A percentile compares a stretch with the other conserved stretches of the same genome.
phyloP scores from a whole-genome alignment of 2,329 filamentous ascomycete genomes.

The Karstenula rhodostoma region DNA sequence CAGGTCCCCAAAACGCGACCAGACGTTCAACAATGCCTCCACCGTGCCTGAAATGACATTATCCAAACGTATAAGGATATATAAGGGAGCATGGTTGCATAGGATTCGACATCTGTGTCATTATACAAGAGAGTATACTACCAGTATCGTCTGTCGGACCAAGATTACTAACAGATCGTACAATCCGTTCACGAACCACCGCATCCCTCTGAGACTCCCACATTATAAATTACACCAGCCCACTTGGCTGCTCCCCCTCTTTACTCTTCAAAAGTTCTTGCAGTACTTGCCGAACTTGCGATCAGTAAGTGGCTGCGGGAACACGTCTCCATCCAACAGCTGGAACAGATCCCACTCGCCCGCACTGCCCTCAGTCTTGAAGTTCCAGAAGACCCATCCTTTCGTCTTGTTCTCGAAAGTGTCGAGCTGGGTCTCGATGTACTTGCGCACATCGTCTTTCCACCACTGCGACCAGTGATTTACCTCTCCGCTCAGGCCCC shows the following conservation, averaged over 20 bases:
- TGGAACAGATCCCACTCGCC: constrained; percentile 63
- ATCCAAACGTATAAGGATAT: too few species aligned
- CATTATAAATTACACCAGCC: background rate
- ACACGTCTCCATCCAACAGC: constrained; percentile 59
- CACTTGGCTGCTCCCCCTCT: background rate
- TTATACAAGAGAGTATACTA: background rate
- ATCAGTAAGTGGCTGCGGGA: constrained; percentile 51
- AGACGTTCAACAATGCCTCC: background rate
- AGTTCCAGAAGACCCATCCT: constrained; percentile 67
- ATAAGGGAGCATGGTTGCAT: background rate
- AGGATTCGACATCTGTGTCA: background rate
- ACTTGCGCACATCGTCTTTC: constrained; percentile 58
- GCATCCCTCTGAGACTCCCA: background rate
- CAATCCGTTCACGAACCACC: background rate
- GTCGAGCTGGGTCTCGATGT: constrained; percentile 64
- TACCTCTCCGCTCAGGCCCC: constrained; percentile 55
- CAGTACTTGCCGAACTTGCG: constrained; percentile 42
- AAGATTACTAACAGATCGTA: background rate
- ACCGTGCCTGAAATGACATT: background rate
- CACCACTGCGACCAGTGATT: constrained; percentile 57
- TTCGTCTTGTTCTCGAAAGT: constrained; percentile 59
- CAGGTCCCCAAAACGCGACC: too few species aligned
- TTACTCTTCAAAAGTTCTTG: constrained; percentile 27
- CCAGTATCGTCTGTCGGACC: background rate
- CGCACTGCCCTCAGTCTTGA: constrained; percentile 61